Conservation (phyloP, 495 filamentous ascomycete species). For the Aspergillus taichungensis region DNA sequence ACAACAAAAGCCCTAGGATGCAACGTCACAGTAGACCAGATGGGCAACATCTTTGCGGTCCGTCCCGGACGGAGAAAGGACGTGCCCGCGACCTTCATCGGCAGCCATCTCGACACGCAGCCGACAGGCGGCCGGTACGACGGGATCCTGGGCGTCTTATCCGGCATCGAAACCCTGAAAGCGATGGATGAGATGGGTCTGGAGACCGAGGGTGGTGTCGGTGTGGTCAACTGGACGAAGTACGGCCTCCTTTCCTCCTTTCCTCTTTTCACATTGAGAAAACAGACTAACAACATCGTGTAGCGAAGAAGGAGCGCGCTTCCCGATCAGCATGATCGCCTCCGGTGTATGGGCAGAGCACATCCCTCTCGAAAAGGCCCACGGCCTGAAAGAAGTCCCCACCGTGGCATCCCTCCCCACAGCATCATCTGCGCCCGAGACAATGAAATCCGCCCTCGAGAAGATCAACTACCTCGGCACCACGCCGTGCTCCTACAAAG, state of each 20-base stretch:
- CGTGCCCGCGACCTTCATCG: slow-evolving; percentile 57
- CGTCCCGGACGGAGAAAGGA: slow-evolving; percentile 47
- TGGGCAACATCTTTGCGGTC: slow-evolving; percentile 73
- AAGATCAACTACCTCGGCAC: slow-evolving; percentile 62
- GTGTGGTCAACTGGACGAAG: slow-evolving; percentile 78
- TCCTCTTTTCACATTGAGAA: background rate
- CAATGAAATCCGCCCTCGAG: slow-evolving; percentile 60
- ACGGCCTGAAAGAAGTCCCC: slow-evolving; percentile 46
- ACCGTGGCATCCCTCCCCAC: slow-evolving; percentile 38
- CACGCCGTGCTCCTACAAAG: slow-evolving; percentile 46
- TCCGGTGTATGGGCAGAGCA: slow-evolving; percentile 71
- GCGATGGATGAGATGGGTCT: slow-evolving; percentile 58
- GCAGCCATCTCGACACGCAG: slow-evolving; percentile 72
- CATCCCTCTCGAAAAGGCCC: slow-evolving; percentile 54
- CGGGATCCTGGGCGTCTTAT: slow-evolving; percentile 65
- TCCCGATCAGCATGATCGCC: slow-evolving; percentile 66
- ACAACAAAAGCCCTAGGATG: slow-evolving; percentile 57
- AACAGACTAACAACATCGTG: slow-evolving; percentile 6
- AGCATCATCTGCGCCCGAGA: slow-evolving; percentile 42
- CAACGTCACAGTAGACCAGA: slow-evolving; percentile 49
- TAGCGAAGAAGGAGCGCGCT: slow-evolving; percentile 70
- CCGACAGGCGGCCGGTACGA: slow-evolving; percentile 66
- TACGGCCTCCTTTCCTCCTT: slow-evolving; percentile 11
- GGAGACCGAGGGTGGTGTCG: slow-evolving; percentile 63
- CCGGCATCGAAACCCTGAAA: slow-evolving; percentile 63